Conservation (phyloP, 1,284 basidiomycete species). For the Psilocybe mexicana region DNA sequence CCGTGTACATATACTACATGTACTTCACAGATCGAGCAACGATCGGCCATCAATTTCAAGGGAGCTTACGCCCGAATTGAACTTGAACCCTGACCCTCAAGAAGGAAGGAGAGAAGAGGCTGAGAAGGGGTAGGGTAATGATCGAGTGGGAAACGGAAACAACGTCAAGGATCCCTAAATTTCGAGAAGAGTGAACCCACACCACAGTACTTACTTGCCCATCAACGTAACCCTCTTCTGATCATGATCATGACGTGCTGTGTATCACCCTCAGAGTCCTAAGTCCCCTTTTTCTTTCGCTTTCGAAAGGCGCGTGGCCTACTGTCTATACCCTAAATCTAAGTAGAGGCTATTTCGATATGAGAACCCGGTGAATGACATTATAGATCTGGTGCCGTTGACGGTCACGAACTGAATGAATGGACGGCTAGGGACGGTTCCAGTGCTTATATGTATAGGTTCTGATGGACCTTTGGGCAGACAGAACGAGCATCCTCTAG, state of each 20-base stretch:
- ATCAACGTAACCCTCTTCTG: neutral
- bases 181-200: too few relatives aligned
- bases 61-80: too few relatives aligned
- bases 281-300: neutral
- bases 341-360: neutral
- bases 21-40: neutral
- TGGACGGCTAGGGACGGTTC: neutral
- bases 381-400: too few relatives aligned
- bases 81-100: conserved; percentile 2
- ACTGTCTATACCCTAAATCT: neutral
- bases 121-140: neutral
- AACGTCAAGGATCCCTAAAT: too few relatives aligned
- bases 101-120: neutral
- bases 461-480: neutral
- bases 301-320: neutral
- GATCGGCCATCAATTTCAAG: too few relatives aligned
- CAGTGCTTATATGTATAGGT: too few relatives aligned
- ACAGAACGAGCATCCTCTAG: neutral
- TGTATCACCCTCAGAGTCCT: neutral
- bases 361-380: neutral
- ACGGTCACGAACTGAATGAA: too few relatives aligned
- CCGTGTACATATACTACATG: too few relatives aligned
- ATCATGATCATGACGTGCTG: neutral
- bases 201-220: too few relatives aligned
- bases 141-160: neutral